These are phyloP conservation scores for Phaeosphaeriaceae sp. DNA, from an alignment of 2,329 filamentous ascomycete genomes.

Conservation along the genomic window DNA sequence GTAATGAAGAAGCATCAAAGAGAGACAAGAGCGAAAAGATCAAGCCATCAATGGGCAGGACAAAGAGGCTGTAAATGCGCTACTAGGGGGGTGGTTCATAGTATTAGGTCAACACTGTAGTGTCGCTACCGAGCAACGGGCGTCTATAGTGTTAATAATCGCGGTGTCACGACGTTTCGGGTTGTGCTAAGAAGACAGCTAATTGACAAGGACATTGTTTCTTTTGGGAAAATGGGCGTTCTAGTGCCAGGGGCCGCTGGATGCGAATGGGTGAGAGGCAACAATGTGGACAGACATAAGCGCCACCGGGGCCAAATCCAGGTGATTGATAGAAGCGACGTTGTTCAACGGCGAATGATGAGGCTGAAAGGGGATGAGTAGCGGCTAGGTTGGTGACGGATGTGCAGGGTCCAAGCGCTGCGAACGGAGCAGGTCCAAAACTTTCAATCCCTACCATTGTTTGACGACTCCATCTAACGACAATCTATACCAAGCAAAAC, in stretches of 20 bases:
- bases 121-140: conserved; percentile 11
- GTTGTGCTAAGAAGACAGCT: background rate
- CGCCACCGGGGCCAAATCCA: conserved; percentile 2
- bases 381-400: too few species aligned
- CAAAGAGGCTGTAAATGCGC: conserved; percentile 3
- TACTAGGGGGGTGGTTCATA: background rate
- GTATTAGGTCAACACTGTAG: background rate
- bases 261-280: conserved; percentile 14
- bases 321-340: background rate
- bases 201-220: conserved; percentile 5
- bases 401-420: background rate
- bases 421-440: background rate
- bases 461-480: background rate
- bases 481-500: too few species aligned
- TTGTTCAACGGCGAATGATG: background rate
- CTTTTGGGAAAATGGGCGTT: conserved; percentile 4
- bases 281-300: conserved; percentile 2
- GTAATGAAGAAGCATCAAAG: background rate
- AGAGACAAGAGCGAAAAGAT: background rate
- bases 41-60: conserved; percentile 1
- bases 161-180: conserved; percentile 17
- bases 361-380: too few species aligned
- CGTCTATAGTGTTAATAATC: conserved; percentile 14
- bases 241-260: conserved; percentile 15
- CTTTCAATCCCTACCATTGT: background rate